Evolutionary conservation across 2,329 filamentous ascomycete genomes (phyloP), one percentile per base, ranked within the genome.

Genomic region (Paracoccidioides brasiliensis): DNA sequence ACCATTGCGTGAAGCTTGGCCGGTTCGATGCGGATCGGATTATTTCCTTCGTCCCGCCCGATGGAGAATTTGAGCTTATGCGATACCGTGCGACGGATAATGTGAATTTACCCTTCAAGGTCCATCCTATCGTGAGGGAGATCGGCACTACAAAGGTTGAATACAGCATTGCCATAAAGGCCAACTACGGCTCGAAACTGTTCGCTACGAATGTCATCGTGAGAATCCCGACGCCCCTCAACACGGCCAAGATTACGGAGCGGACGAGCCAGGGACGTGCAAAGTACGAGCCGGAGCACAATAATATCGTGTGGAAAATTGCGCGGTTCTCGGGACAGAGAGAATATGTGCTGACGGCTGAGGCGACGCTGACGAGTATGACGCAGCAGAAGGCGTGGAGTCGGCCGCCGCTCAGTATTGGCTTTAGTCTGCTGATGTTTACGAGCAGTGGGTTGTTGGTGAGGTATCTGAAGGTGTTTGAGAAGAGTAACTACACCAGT

Each of bases 251-350:
- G 67, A 96, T 95, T 58, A 91, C 85, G 0, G 90, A 96, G 73
- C 83, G 93, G 52, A 94, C 90, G 59, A 93, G 87, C 1, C 90
- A 97, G 72, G 94, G 93, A 58, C 95, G 96, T 69, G 93, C 93
- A 56, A 97, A 96, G 73, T 98, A 98, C 72, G 94, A 98, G 73
- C 94, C 93, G 0, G 88, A 90, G 60, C 90, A 96, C 68, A 98
- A 98, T 76, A 89, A 91, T 67, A 97, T 98, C 61, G 86, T 97
- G 10, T 98, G 93, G 93, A 97, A 96, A 79, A 97, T 98, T 62
- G 86, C 90, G 10, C 82, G 93, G n/a, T 98, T 98, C 73, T 93
- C 90, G 0, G 93, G 93, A n/a, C 90, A 96, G 73, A 91, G 86
- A 73, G 93, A 98, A 72, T 98, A 86, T 61, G 91, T 98, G 10